Base-by-base conservation (phyloP, 73 alveolate species). In the Breviolum minutum region DNA sequence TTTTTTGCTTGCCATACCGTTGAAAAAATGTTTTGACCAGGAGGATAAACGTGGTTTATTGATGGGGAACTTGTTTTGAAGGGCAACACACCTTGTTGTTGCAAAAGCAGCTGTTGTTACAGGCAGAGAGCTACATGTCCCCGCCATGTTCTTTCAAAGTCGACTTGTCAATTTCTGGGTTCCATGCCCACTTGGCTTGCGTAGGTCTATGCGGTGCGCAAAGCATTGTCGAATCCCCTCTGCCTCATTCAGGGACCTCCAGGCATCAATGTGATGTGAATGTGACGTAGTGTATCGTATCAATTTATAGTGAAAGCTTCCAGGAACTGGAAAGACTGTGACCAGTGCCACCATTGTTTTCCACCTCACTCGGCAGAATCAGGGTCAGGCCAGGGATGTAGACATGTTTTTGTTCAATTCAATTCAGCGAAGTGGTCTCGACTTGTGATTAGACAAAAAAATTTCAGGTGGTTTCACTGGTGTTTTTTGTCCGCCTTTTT, bases 191-290 rank as follows among this genome's bases (percentile, higher is more conserved):
- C 63, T 77, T 29, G 12, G 48, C 40, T 8, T 12, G 48, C 64
- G 99, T 99, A 99, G 99, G 99, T 87, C 74, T 95, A 87, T 27
- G 99, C 99, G 0, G 99, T 99, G 40, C 99, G 98, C 63, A 95
- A 96, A 74, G 99, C 99, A 85, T 79, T 99, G 86, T 90, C 99
- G 74, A 89, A 99, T 9, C 99, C 99, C 6, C 96, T 99, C 64
- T 99, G 99, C 99, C 99, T 99, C 96, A 99, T 99, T 95, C 99
- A 99, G 99, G 99, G 99, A 8, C 99, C 99, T 63, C 99, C 99
- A 64, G 99, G 99, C 26, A 24, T 6, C 19, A 13, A 13, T 63
- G 74, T 32, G 24, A 19, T 24, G 76, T 20, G 74, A 40, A 40
- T 40, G 54, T 40, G 54, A 40, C 54, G 5, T 40, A 17, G 63